Evolutionary conservation across 805 yeast genomes (phyloP).

Genomic region (Candida qinlingensis): DNA sequence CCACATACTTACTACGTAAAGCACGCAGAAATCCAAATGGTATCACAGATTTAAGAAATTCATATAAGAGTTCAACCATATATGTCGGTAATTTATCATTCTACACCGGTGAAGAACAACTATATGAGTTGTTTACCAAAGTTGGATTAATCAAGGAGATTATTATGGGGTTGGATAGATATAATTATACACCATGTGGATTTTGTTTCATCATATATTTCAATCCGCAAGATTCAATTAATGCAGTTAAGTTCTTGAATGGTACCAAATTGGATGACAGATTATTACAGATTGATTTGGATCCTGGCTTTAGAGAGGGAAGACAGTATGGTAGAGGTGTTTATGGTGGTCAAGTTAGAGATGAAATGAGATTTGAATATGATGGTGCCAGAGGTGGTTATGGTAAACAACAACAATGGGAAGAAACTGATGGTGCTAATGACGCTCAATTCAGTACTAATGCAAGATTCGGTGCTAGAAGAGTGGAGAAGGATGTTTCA

Average conservation of each 20-base stretch:
- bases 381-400: constrained; percentile 44
- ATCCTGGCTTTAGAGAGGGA: constrained; percentile 94
- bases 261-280: constrained; percentile 83
- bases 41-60: constrained; percentile 57
- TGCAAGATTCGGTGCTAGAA: constrained; percentile 29
- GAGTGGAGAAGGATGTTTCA: constrained; percentile 12
- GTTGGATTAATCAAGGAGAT: constrained; percentile 69
- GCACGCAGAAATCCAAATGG: constrained; percentile 46
- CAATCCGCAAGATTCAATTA: constrained; percentile 63
- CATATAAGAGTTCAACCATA: constrained; percentile 66
- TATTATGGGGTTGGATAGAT: constrained; percentile 92
- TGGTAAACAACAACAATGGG: constrained; percentile 25
- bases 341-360: constrained; percentile 87
- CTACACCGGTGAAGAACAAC: constrained; percentile 92
- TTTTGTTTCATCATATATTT: constrained; percentile 87
- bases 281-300: constrained; percentile 79
- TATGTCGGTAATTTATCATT: constrained; percentile 90
- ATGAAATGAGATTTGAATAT: constrained; percentile 51
- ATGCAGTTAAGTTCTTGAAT: constrained; percentile 77
- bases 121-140: constrained; percentile 78
- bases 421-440: constrained; percentile 18
- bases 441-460: constrained; percentile 4
- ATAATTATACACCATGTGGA: constrained; percentile 91
- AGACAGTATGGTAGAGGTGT: constrained; percentile 93
- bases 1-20: constrained; percentile 59